Evolutionary conservation across 164 flowering plant genomes (phyloP).

Genomic region (Stephania cephalantha): DNA sequence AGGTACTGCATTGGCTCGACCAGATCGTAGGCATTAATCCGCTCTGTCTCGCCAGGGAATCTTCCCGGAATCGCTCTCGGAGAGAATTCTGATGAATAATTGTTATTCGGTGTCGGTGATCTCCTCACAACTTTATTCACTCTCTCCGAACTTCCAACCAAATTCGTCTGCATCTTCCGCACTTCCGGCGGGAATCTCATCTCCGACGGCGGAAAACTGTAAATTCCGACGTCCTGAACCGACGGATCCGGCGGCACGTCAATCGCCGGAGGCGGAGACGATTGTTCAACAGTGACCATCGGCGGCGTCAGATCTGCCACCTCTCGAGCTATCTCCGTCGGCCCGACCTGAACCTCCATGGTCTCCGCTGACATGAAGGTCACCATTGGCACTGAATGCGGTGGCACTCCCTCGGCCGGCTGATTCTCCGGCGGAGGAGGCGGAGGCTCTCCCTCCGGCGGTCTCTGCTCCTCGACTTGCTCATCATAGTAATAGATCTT

Average conservation of each 20-base stretch:
- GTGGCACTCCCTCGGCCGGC: constrained; percentile 5
- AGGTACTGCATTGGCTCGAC: constrained; percentile 92
- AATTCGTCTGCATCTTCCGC: constrained; percentile 43
- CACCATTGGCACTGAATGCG: constrained; percentile 5
- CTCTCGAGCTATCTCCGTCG: constrained; percentile 29
- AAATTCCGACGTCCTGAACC: background rate
- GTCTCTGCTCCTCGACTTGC: constrained; percentile 22
- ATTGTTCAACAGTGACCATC: constrained; percentile 33
- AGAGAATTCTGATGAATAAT: constrained; percentile 35
- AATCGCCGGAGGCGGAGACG: constrained; percentile 24
- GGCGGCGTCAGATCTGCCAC: constrained; percentile 29
- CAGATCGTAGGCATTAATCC: constrained; percentile 43
- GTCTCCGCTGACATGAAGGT: background rate
- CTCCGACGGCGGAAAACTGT: constrained; percentile 8
- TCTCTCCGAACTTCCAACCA: constrained; percentile 19
- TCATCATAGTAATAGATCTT: constrained; percentile 69
- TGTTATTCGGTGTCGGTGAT: constrained; percentile 11
- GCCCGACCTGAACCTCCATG: constrained; percentile 9
- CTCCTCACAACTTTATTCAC: constrained; percentile 30
- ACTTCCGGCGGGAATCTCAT: constrained; percentile 31
- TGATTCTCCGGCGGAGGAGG: constrained; percentile 7
- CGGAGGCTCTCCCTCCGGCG: background rate
- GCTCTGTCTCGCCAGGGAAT: constrained; percentile 29
- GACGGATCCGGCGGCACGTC: constrained; percentile 12
- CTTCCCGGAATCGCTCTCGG: constrained; percentile 42